phyloP scores from a whole-genome alignment of 768 basidiomycete species.

The Chalciporus pseudorubinellus region DNA sequence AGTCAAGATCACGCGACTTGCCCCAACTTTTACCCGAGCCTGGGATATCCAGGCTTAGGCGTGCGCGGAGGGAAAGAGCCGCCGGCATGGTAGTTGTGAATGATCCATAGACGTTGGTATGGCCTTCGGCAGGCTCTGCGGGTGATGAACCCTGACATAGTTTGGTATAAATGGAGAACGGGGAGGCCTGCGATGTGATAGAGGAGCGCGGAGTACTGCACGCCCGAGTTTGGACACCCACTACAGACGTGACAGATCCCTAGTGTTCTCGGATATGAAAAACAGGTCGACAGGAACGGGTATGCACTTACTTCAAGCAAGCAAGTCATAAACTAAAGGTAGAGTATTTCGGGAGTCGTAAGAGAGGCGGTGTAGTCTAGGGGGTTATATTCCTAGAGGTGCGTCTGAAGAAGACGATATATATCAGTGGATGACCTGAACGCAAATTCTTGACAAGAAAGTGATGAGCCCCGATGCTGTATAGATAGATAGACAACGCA shows the following conservation, averaged over 20 bases:
- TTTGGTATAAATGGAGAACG: slow-evolving; percentile 21
- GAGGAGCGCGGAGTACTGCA: slow-evolving; percentile 25
- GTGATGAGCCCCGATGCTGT: neutral
- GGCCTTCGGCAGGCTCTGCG: slow-evolving; percentile 24
- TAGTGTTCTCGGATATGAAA: no score
- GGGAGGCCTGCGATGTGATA: slow-evolving; percentile 24
- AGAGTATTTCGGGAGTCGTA: neutral
- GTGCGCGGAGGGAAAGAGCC: slow-evolving; percentile 27
- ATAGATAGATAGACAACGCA: neutral
- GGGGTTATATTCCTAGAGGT: neutral
- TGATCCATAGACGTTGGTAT: slow-evolving; percentile 34
- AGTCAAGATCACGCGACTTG: slow-evolving; percentile 4
- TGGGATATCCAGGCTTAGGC: slow-evolving; percentile 19
- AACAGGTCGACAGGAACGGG: no score
- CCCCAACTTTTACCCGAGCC: slow-evolving; percentile 1
- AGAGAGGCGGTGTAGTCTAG: neutral
- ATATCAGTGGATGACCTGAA: neutral
- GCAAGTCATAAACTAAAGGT: neutral
- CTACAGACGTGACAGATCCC: neutral
- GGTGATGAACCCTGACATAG: slow-evolving; percentile 22
- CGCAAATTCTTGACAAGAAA: neutral
- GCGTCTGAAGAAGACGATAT: neutral
- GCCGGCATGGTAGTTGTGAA: slow-evolving; percentile 41
- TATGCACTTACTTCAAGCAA: neutral
- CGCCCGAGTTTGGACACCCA: slow-evolving; percentile 7